Evolutionary conservation across 2,329 filamentous ascomycete genomes (phyloP).

Genomic region (Decorospora gaudefroyi): DNA sequence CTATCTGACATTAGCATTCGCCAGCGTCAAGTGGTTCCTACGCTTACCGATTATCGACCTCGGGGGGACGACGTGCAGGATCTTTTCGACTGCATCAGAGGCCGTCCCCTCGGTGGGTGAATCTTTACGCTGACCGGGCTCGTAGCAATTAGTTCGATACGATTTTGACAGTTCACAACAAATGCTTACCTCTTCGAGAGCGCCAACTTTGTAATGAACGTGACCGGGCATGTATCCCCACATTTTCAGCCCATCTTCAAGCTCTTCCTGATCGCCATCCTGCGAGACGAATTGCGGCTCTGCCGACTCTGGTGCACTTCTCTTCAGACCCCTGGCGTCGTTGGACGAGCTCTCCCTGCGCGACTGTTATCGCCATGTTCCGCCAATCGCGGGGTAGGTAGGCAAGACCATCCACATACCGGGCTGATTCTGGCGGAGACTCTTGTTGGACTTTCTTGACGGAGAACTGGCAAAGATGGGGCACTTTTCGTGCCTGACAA

Average conservation of each 20-base stretch:
- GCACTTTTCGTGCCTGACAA: conserved; percentile 54
- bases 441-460: conserved; percentile 40
- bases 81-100: conserved; percentile 41
- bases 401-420: conserved; percentile 20
- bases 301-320: conserved; percentile 19
- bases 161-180: neutral
- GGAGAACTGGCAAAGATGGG: conserved; percentile 55
- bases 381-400: conserved; percentile 1
- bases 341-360: conserved; percentile 20
- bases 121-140: conserved; percentile 13
- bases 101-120: conserved; percentile 18
- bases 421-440: conserved; percentile 21
- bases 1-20: conserved; percentile 32
- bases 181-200: conserved; percentile 21
- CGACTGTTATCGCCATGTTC: conserved; percentile 5
- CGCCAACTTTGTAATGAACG: conserved; percentile 38
- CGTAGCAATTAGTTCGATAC: neutral
- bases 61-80: conserved; percentile 40
- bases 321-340: conserved; percentile 27
- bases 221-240: conserved; percentile 48
- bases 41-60: conserved; percentile 38
- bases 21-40: no score
- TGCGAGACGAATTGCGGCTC: conserved; percentile 9
- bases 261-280: conserved; percentile 14
- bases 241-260: conserved; percentile 37